phyloP scores from a whole-genome alignment of 2,329 filamentous ascomycete species.

The Fusarium sacchari region DNA sequence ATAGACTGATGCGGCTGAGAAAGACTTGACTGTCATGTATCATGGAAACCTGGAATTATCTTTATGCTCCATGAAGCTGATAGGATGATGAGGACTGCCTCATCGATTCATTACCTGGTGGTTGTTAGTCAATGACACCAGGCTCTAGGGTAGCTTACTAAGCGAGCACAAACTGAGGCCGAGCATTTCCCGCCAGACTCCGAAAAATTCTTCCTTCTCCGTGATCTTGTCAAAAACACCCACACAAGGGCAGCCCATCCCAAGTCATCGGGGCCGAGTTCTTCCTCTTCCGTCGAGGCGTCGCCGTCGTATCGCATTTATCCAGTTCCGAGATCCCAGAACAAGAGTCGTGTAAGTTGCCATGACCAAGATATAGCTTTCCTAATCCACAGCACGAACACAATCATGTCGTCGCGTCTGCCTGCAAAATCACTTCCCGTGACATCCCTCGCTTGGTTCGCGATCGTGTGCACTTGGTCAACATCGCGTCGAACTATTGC shows the following conservation, averaged over 20 bases:
- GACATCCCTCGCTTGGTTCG: slow-evolving; percentile 21
- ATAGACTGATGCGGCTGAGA: too few species aligned
- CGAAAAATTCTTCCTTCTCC: slow-evolving; percentile 53
- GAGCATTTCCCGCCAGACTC: slow-evolving; percentile 40
- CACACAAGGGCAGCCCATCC: slow-evolving; percentile 45
- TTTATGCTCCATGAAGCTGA: neutral
- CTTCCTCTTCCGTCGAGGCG: slow-evolving; percentile 59
- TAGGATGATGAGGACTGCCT: neutral
- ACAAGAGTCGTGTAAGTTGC: slow-evolving; percentile 50
- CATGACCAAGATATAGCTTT: slow-evolving; percentile 36
- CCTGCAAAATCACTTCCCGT: slow-evolving; percentile 17
- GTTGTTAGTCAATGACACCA: neutral
- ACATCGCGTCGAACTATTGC: slow-evolving; percentile 38
- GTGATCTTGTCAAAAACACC: slow-evolving; percentile 49
- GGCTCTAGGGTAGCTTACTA: slow-evolving; percentile 32
- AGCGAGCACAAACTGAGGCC: slow-evolving; percentile 7
- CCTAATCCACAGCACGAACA: slow-evolving; percentile 31
- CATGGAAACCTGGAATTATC: neutral
- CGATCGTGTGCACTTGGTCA: slow-evolving; percentile 30
- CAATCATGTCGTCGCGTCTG: slow-evolving; percentile 23
- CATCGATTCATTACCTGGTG: neutral
- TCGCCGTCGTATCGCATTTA: slow-evolving; percentile 55
- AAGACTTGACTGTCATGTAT: neutral
- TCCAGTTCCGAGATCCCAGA: slow-evolving; percentile 54
- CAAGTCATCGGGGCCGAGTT: slow-evolving; percentile 52